A percentile compares a stretch with the other conserved stretches of the same genome.
These are phyloP conservation scores for Boechera stricta DNA, from an alignment of 345 rosid genomes.

Conservation along the genomic window DNA sequence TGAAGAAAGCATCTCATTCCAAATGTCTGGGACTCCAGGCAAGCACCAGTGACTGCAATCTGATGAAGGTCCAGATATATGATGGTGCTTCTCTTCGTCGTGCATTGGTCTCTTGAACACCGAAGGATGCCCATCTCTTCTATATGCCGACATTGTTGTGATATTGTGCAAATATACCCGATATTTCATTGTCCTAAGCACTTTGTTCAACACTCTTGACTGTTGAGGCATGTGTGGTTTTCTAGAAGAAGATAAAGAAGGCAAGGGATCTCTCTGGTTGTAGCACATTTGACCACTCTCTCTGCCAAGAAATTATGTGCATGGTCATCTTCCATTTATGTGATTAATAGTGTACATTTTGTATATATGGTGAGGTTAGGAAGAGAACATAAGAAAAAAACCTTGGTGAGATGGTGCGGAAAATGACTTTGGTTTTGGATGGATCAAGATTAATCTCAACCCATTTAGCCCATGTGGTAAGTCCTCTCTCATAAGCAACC, in stretches of 20 bases:
- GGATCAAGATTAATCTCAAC: conserved; percentile 77
- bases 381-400: conserved; percentile 3
- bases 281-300: conserved; percentile 89
- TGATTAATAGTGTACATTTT: background rate
- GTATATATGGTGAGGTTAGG: background rate
- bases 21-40: conserved; percentile 92
- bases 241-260: conserved; percentile 51
- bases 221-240: conserved; percentile 73
- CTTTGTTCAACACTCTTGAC: conserved; percentile 68
- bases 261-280: conserved; percentile 74
- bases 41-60: conserved; percentile 99
- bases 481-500: conserved; percentile 69
- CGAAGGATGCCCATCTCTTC: conserved; percentile 93
- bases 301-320: conserved; percentile 46
- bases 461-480: conserved; percentile 89
- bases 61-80: conserved; percentile 48
- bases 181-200: conserved; percentile 68
- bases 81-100: conserved; percentile 62
- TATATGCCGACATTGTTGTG: conserved; percentile 76
- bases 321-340: conserved; percentile 8
- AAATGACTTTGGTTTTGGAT: conserved; percentile 60
- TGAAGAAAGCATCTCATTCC: conserved; percentile 87
- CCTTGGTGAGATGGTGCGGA: conserved; percentile 86
- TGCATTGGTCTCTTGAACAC: conserved; percentile 67
- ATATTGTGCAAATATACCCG: conserved; percentile 80